These are phyloP conservation scores for Clathrus columnatus DNA, from an alignment of 768 basidiomycete genomes.

Conservation along the genomic window DNA sequence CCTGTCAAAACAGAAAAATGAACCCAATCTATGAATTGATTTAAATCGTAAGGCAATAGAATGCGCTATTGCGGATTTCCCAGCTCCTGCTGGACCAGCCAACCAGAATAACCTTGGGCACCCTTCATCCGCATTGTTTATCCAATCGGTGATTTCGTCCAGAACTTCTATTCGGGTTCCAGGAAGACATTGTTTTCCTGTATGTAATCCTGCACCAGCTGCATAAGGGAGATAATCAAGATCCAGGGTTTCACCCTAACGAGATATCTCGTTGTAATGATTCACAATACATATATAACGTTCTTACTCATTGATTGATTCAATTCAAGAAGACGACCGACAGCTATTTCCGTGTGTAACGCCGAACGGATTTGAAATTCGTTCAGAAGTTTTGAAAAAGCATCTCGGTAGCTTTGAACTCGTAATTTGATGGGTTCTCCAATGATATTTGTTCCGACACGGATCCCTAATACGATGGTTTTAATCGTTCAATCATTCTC, in stretches of 20 bases:
- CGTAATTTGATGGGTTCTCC: too few species aligned
- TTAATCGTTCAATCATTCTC: background rate
- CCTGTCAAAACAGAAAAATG: background rate
- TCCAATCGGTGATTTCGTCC: conserved; percentile 8
- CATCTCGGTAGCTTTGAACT: too few species aligned
- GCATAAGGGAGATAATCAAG: background rate
- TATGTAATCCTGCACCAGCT: background rate
- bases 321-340: too few species aligned
- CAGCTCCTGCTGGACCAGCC: conserved; percentile 11
- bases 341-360: too few species aligned
- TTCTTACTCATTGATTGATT: background rate
- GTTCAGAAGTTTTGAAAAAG: too few species aligned
- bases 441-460: too few species aligned
- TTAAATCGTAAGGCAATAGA: conserved; percentile 3
- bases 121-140: background rate
- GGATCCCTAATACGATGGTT: background rate
- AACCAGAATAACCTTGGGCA: conserved; percentile 6
- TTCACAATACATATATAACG: background rate
- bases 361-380: too few species aligned
- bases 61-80: conserved; percentile 16
- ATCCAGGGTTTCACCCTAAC: too few species aligned
- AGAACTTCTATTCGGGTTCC: conserved; percentile 8
- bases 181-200: conserved; percentile 1
- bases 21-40: background rate
- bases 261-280: background rate